Evolutionary conservation across 163 green algal genomes (phyloP), one percentile per base, ranked within the genome.

Genomic region (Chloroidium sp.): DNA sequence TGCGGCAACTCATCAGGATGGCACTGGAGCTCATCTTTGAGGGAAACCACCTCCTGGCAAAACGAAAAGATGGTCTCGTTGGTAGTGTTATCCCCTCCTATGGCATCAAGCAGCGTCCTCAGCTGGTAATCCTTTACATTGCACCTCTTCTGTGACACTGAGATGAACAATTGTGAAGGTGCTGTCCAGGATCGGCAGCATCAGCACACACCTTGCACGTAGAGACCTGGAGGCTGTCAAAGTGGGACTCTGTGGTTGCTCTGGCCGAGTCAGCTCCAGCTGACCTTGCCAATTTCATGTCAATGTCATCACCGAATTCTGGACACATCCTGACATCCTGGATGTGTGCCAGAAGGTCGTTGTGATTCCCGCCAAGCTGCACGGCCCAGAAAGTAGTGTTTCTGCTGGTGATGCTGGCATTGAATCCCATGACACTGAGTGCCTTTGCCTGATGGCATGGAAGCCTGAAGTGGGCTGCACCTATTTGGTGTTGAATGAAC

Each of bases 41-140:
- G 80, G 2, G 83, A 88, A 2, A 94, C 90, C 8, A 94, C 84
- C 86, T 94, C 90, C 84, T 90, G 78, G 10, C 61, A 36, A 4
- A 60, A 62, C 72, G 74, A 4, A 62, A 13, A 13, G 60, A 77
- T 6, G 62, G 80, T 4, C 8, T 61, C 2, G 8, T 6, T 62
- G 69, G 62, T n/a, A 2, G 6, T 62, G n/a, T 2, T 2, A 13
- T 10, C 8, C 2, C n/a, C 2, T 8, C 3, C 36, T 36, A 36
- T 36, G 36, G 36, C 36, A 36, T 36, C 36, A 36, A 36, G 36
- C 36, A 36, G 36, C 36, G 36, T 36, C 36, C 36, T 36, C 36
- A 36, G 36, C 36, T 36, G 36, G 36, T 36, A 36, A 36, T 36
- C 36, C 36, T 36, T 36, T 36, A 36, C 36, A 36, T 36, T 36